Evolutionary conservation across 805 yeast species (phyloP), one percentile per base, ranked within the genome.

Genomic region (Cyberlindnera americana): DNA sequence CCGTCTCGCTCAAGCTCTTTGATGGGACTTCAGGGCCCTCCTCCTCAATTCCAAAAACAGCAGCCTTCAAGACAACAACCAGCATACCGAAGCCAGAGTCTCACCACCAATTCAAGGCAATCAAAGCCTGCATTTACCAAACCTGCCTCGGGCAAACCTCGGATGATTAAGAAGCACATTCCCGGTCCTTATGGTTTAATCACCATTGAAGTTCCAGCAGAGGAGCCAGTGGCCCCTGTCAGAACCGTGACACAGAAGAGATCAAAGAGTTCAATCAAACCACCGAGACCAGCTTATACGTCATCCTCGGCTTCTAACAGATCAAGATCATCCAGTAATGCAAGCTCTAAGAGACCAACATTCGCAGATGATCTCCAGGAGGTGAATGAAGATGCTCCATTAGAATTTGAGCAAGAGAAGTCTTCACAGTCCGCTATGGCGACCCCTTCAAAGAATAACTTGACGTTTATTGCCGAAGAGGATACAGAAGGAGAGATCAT

Each of bases 121-220:
- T 33, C 25, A 24, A 38, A 33, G 22, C 25, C 23, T 14, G 6
- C 34, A 12, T 28, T 15, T 29, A 17, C 27, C 28, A 29, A 22
- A 32, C 26, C 34, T 4, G 19, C 40, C 13, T n/a, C 19, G 5
- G 26, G 31, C 3, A 47, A 40, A 23, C 66, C 67, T 8, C 35
- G 41, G 3, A 42, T 42, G 46, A 25, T 82, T 9, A 81, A 79
- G 48, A 81, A 77, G 47, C 83, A 83, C 62, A 70, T 83, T 33
- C 91, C 93, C 2, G 81, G 88, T 2, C 79, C 85, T 4, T 70
- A 76, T 50, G 93, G 93, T 12, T 67, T 83, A 40, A 73, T 80
- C 35, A 69, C 81, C 9, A 66, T 83, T 5, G 90, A 83, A 49
- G 89, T 83, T 4, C 85, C 88, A 0, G 72, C 70, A 11, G 59